Base-by-base conservation (phyloP, 768 basidiomycete genomes). In the Russula vinacea region DNA sequence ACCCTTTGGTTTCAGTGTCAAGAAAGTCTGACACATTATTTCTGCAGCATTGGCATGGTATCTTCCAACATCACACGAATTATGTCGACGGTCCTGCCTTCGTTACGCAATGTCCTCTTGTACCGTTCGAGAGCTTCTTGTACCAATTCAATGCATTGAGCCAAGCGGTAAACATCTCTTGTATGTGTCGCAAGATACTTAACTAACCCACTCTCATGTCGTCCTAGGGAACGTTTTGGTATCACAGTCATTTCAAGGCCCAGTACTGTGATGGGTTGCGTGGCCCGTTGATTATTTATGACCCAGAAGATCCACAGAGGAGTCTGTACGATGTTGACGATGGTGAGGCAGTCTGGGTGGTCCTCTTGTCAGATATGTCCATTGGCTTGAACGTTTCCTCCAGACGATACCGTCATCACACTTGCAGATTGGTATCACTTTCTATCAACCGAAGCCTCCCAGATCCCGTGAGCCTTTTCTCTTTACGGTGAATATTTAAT, bases 21-120 rank as follows among this genome's bases (percentile, higher is more conserved):
- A 33, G 33, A 33, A 33, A 24, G n/a, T 52, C 2, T 14, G 39
- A 55, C 29, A 19, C 54, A 1, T 22, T 35, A 1, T 19, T 13
- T n/a, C 9, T 54, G 3, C 53, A 84, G 83, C 83, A 84, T 67
- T 84, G 81, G 82, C 83, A 84, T 67, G 83, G 83, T 0, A 65
- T 84, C 45, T 76, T 72, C 50, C 81, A 83, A 68, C 66, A 68
- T 0, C 62, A 68, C 4, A 77, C 78, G 2, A 80, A 76, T 60
- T 80, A 73, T 71, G 78, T 74, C 0, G 83, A 84, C 59, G 83
- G 83, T 11, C 64, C 72, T 2, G 68, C 72, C 1, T 72, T 70
- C 24, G 72, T 79, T 3, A 77, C 67, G 16, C 81, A 83, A 64
- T 82, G 82, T 67, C 81, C 82, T 1, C 80, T 82, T 49, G 66